Evolutionary conservation across 208 protist species (phyloP).

Genomic region (Leishmania mexicana): DNA sequence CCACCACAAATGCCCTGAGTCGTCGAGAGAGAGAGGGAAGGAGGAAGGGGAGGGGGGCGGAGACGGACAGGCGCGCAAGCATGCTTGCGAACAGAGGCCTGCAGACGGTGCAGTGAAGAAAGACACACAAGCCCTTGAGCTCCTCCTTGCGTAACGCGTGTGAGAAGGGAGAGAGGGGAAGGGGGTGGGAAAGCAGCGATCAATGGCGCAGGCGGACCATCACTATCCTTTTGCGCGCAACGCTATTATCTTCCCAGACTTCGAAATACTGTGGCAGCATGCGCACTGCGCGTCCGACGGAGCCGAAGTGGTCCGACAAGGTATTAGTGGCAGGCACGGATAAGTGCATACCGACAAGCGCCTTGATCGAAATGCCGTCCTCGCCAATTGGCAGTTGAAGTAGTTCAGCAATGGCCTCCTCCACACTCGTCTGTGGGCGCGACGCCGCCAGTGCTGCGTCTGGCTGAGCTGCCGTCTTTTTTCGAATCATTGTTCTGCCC

Average conservation of each 20-base stretch:
- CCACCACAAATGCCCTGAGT: neutral
- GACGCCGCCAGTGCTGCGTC: neutral
- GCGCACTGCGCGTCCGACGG: constrained; percentile 37
- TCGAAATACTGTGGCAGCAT: constrained; percentile 82
- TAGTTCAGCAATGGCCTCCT: constrained; percentile 76
- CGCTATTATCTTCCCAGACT: neutral
- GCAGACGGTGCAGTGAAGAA: neutral
- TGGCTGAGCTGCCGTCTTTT: constrained; percentile 18
- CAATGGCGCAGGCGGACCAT: constrained; percentile 9
- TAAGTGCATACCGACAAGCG: constrained; percentile 53
- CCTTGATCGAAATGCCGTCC: constrained; percentile 52
- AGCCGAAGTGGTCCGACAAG: constrained; percentile 64
- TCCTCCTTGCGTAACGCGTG: neutral
- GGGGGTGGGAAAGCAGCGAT: neutral
- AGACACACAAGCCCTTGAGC: neutral
- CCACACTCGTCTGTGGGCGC: constrained; percentile 41
- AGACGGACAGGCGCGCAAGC: neutral
- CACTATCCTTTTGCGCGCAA: neutral
- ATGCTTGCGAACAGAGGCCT: neutral
- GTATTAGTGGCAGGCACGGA: constrained; percentile 32
- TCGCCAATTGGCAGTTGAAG: constrained; percentile 55
- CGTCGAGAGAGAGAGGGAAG: neutral
- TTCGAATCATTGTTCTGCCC: constrained; percentile 48
- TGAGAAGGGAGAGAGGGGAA: neutral
- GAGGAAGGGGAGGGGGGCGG: neutral